phyloP scores from a whole-genome alignment of 2,329 filamentous ascomycete genomes.

The Ophiocordyceps robertsii region DNA sequence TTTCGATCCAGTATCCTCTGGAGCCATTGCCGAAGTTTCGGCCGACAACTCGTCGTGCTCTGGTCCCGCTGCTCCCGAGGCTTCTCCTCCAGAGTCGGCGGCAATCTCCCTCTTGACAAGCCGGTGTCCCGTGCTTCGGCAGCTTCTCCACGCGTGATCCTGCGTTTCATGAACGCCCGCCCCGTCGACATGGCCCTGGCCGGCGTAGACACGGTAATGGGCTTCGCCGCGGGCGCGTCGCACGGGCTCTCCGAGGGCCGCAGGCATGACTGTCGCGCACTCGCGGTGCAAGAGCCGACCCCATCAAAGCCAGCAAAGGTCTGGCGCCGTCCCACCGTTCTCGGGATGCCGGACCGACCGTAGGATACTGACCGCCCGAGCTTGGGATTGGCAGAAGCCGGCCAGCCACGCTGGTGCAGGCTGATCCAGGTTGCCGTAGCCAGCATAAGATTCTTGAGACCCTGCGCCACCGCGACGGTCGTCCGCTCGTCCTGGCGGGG shows the following conservation, averaged over 20 bases:
- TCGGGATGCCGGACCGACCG: slow-evolving; percentile 9
- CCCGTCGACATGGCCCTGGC: slow-evolving; percentile 11
- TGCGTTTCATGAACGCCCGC: slow-evolving; percentile 12
- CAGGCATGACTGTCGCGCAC: background rate
- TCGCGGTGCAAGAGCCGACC: slow-evolving; percentile 2
- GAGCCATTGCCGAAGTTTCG: slow-evolving; percentile 7
- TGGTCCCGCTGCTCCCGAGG: background rate
- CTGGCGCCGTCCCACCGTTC: slow-evolving; percentile 4
- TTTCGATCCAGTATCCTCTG: slow-evolving; percentile 4
- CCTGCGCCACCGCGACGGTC: slow-evolving; percentile 16
- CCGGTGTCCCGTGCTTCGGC: background rate
- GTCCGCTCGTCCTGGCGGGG: slow-evolving; percentile 14
- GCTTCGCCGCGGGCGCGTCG: background rate
- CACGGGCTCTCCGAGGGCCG: background rate
- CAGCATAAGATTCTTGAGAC: slow-evolving; percentile 22
- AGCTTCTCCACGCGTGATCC: slow-evolving; percentile 4
- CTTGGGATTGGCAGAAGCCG: slow-evolving; percentile 16
- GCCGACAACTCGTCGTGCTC: background rate
- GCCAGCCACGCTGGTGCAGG: slow-evolving; percentile 22
- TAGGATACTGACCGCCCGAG: slow-evolving; percentile 11
- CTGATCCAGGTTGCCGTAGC: slow-evolving; percentile 24
- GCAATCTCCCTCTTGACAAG: background rate
- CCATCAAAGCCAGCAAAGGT: slow-evolving; percentile 4
- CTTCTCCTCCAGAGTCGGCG: background rate
- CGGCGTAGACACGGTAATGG: slow-evolving; percentile 1